Evolutionary conservation across 73 alveolate species (phyloP).

Genomic region (Uronychia setigera): DNA sequence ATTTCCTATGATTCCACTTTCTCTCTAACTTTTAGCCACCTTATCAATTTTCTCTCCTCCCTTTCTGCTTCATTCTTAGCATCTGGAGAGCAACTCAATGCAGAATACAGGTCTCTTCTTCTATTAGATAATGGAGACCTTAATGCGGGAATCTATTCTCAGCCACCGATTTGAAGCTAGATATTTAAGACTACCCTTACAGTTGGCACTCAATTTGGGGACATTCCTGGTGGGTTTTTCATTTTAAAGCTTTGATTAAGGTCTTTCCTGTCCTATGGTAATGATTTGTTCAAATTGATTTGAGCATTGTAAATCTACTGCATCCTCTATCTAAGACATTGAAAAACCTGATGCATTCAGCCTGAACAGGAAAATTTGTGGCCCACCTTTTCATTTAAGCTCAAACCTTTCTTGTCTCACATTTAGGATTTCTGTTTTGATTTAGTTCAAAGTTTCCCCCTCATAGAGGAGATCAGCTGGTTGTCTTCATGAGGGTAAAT

Average conservation of each 20-base stretch:
- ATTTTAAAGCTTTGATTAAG: no score
- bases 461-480: no score
- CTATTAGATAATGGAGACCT: not conserved
- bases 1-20: not conserved
- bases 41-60: not conserved
- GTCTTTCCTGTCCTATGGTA: no score
- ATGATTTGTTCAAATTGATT: no score
- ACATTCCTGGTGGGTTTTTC: not conserved
- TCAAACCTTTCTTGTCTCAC: not conserved
- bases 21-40: not conserved
- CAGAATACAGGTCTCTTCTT: not conserved
- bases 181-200: no score
- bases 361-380: no score
- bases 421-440: not conserved
- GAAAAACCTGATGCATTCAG: not conserved
- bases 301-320: no score
- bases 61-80: not conserved
- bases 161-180: no score
- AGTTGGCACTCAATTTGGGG: not conserved
- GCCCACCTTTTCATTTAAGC: not conserved
- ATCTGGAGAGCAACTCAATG: not conserved
- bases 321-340: not conserved
- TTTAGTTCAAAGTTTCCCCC: no score
- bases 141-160: no score
- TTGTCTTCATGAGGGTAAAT: not conserved